These are phyloP conservation scores for Geotrichum histeridarum DNA, from an alignment of 1,139 yeast genomes.

Conservation along the genomic window DNA sequence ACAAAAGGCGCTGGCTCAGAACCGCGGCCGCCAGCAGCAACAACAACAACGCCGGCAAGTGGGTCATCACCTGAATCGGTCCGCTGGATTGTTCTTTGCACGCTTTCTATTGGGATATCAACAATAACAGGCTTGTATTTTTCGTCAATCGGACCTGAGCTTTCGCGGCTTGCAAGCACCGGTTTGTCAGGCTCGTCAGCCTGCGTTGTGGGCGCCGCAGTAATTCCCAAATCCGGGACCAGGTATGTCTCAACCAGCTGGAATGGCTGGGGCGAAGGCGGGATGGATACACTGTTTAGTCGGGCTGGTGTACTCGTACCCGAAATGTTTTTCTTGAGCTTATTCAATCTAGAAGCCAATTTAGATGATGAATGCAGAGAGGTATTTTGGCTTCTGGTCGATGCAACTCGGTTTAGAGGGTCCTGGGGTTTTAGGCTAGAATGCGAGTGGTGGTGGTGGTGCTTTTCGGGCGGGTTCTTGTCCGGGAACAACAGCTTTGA, in stretches of 20 bases:
- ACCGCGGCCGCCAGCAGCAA: too few relatives aligned
- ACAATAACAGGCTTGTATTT: neutral
- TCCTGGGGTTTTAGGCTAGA: too few relatives aligned
- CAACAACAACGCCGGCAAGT: too few relatives aligned
- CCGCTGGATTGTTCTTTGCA: neutral
- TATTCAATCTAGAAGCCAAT: neutral
- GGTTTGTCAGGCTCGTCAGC: neutral
- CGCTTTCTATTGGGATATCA: neutral
- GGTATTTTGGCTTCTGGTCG: neutral
- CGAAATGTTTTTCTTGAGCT: neutral
- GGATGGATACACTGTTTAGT: neutral
- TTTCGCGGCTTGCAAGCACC: neutral
- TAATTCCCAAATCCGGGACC: neutral
- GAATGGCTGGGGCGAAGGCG: neutral
- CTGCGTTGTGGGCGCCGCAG: neutral
- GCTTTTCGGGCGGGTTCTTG: neutral
- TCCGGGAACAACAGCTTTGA: constrained; percentile 20
- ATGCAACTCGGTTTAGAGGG: too few relatives aligned
- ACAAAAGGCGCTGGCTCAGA: neutral
- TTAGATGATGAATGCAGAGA: neutral
- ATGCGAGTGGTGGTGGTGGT: neutral
- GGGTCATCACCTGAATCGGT: too few relatives aligned
- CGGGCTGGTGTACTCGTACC: neutral
- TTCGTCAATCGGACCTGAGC: neutral
- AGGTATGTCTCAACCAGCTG: neutral